Conservation (phyloP, 108 stramenopile species). For the Cyclotella baltica region DNA sequence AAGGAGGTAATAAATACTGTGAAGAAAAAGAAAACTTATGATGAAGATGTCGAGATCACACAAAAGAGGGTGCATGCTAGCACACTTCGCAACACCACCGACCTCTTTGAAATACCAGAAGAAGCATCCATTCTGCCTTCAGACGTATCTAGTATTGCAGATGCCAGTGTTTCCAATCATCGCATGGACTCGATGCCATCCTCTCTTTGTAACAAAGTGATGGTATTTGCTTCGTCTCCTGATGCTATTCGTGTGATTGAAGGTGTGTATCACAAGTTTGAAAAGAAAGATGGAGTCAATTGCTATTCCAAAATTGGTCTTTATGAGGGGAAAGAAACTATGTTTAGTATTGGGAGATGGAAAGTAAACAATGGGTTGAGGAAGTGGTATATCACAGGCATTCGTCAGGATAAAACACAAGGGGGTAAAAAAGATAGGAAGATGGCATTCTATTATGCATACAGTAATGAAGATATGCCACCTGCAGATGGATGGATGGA, state of each 20-base stretch:
- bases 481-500: slow-evolving; percentile 32
- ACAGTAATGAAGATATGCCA: not conserved
- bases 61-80: not conserved
- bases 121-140: not conserved
- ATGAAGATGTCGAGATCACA: not conserved
- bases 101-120: not conserved
- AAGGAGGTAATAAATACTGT: too few relatives aligned
- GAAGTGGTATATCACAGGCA: slow-evolving; percentile 36
- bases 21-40: too few relatives aligned
- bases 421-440: not conserved
- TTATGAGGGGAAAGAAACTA: slow-evolving; percentile 18
- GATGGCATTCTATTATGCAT: slow-evolving; percentile 28
- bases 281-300: slow-evolving; percentile 11
- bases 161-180: not conserved
- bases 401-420: not conserved
- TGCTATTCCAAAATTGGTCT: slow-evolving; percentile 20
- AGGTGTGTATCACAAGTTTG: slow-evolving; percentile 27
- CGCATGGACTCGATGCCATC: not conserved
- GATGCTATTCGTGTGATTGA: slow-evolving; percentile 3
- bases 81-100: not conserved
- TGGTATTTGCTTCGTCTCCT: not conserved
- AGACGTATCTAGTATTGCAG: slow-evolving; percentile 1
- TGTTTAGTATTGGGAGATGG: slow-evolving; percentile 28
- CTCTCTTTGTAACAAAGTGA: not conserved
- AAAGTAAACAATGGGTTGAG: slow-evolving; percentile 11